phyloP scores from a whole-genome alignment of 495 filamentous ascomycete species.

The Parathielavia appendiculata region DNA sequence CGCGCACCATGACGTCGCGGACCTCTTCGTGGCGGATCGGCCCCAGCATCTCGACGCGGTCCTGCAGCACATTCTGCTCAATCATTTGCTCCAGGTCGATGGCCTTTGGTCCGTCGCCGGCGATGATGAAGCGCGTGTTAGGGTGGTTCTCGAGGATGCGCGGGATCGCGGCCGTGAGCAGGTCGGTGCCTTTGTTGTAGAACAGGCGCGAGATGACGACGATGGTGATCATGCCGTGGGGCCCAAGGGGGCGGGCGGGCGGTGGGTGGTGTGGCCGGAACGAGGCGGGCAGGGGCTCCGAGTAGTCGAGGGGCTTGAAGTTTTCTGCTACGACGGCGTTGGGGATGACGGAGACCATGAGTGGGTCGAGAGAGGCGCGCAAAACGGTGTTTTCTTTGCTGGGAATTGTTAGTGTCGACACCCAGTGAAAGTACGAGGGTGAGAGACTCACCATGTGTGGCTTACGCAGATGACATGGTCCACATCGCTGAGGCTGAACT shows the following conservation, averaged over 20 bases:
- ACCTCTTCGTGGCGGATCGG: slow-evolving; percentile 93
- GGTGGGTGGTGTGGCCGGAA: slow-evolving; percentile 13
- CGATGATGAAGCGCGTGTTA: slow-evolving; percentile 95
- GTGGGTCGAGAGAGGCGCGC: slow-evolving; percentile 84
- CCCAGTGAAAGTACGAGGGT: background rate
- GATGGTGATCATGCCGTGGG: slow-evolving; percentile 85
- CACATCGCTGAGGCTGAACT: slow-evolving; percentile 93
- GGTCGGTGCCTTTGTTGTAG: slow-evolving; percentile 97
- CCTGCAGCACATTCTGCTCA: slow-evolving; percentile 90
- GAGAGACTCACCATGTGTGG: slow-evolving; percentile 74
- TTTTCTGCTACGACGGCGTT: slow-evolving; percentile 97
- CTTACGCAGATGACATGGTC: slow-evolving; percentile 98
- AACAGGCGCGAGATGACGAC: slow-evolving; percentile 96
- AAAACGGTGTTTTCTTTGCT: slow-evolving; percentile 99
- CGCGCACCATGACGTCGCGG: slow-evolving; percentile 95
- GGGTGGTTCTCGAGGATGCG: slow-evolving; percentile 83
- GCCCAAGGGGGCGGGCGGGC: slow-evolving; percentile 56
- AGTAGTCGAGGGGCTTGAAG: slow-evolving; percentile 65
- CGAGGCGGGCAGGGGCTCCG: slow-evolving; percentile 21
- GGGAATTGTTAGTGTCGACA: background rate
- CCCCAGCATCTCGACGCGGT: slow-evolving; percentile 86
- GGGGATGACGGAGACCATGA: slow-evolving; percentile 96
- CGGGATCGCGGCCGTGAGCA: slow-evolving; percentile 89
- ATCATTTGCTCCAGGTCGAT: slow-evolving; percentile 98
- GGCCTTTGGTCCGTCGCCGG: slow-evolving; percentile 88